phyloP scores from a whole-genome alignment of 192 early-diverging fungal species.

The Podila clonocystis region DNA sequence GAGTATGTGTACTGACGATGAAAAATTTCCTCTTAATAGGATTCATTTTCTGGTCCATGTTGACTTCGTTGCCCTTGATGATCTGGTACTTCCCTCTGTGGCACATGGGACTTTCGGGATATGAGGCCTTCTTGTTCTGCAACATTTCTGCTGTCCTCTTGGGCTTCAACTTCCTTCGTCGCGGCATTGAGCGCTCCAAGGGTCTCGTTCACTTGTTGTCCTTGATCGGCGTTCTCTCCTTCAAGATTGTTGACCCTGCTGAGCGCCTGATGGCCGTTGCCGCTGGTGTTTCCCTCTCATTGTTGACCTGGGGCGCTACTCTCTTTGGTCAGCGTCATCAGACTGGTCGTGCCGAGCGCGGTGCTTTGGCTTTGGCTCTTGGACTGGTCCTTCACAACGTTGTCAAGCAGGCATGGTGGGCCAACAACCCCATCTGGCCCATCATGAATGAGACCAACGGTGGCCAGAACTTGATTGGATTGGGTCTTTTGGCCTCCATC shows the following conservation, averaged over 20 bases:
- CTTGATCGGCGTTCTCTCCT: slow-evolving; percentile 71
- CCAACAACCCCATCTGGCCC: slow-evolving; percentile 87
- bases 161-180: slow-evolving; percentile 64
- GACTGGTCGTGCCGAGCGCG: slow-evolving; percentile 67
- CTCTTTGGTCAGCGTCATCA: slow-evolving; percentile 65
- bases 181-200: slow-evolving; percentile 60
- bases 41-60: slow-evolving; percentile 86
- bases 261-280: slow-evolving; percentile 67
- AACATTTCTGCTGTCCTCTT: slow-evolving; percentile 68
- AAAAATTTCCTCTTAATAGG: slow-evolving; percentile 28
- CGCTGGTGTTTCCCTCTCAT: slow-evolving; percentile 64
- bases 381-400: slow-evolving; percentile 75
- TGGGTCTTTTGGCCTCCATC: slow-evolving; percentile 66
- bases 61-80: slow-evolving; percentile 74
- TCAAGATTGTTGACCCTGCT: slow-evolving; percentile 64
- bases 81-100: slow-evolving; percentile 88
- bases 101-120: slow-evolving; percentile 88
- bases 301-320: slow-evolving; percentile 65
- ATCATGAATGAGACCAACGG: slow-evolving; percentile 80
- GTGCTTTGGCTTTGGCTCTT: slow-evolving; percentile 70
- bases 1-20: neutral
- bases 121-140: slow-evolving; percentile 75
- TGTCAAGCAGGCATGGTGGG: slow-evolving; percentile 79
- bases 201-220: slow-evolving; percentile 66
- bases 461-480: slow-evolving; percentile 73